Percentiles rank a stretch among this genome's conserved stretches.
These are phyloP conservation scores for Retiboletus flavoniger DNA, from an alignment of 1,284 basidiomycete species.

Conservation along the genomic window DNA sequence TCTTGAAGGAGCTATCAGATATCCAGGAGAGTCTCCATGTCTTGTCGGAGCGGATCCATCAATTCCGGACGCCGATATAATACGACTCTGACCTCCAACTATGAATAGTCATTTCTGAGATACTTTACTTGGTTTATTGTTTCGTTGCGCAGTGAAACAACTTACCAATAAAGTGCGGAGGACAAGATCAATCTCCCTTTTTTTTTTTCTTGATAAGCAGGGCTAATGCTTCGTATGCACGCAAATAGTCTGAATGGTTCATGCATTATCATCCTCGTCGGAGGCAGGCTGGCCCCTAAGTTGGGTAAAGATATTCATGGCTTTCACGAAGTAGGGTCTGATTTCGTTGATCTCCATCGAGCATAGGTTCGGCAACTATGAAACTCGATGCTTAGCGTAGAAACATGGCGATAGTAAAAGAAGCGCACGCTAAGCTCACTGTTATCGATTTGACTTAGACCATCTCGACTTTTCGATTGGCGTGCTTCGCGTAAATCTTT, in stretches of 20 bases:
- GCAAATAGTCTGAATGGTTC: background rate
- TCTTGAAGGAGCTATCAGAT: conserved; percentile 63
- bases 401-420: background rate
- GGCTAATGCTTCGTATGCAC: background rate
- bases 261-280: conserved; percentile 9
- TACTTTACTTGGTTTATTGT: background rate
- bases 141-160: background rate
- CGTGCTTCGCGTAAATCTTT: conserved; percentile 94
- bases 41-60: conserved; percentile 53
- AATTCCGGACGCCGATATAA: conserved; percentile 18
- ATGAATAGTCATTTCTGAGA: background rate
- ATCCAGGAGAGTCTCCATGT: conserved; percentile 57
- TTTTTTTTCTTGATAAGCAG: background rate
- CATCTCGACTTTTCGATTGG: conserved; percentile 89
- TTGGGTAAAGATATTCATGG: conserved; percentile 66
- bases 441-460: conserved; percentile 71
- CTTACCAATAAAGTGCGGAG: conserved; percentile 3
- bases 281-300: conserved; percentile 37
- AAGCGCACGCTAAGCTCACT: conserved; percentile 73
- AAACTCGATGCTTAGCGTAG: background rate
- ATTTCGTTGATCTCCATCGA: conserved; percentile 93
- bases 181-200: background rate
- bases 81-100: background rate
- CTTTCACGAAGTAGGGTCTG: conserved; percentile 82
- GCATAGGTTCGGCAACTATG: conserved; percentile 79